Evolutionary conservation across 192 early-diverging fungal genomes (phyloP), one percentile per base, ranked within the genome.

Genomic region (Backusella parvicylindrica): DNA sequence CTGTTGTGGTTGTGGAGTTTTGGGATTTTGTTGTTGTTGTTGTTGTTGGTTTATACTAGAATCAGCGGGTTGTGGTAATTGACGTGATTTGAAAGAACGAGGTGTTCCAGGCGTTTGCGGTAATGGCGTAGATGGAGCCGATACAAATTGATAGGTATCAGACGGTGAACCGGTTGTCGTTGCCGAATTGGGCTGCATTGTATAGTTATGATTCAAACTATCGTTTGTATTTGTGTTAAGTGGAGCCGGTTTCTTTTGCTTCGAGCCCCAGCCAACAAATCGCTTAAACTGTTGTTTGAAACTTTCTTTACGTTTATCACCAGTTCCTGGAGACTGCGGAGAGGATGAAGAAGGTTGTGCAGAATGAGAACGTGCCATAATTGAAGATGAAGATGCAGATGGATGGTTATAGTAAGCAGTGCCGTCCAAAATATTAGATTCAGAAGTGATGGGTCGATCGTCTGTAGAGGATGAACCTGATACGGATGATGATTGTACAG

Each of bases 261-360:
- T 72, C 1, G 71, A 64, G 2, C 72, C 72, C 72, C 72, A 73
- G 12, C 72, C 72, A 28, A 73, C 72, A 38, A 73, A 63, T 32
- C 72, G 18, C 37, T 73, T 73, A 6, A 73, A 26, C 28, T 73
- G 72, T 32, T 73, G 72, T 31, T 73, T 73, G 32, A 73, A 65
- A 30, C 26, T 64, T 18, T 63, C 60, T 40, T 73, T 63, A 30
- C 40, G 64, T 30, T 65, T 73, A 18, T 63, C 56, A 18, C 30
- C 21, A 30, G 41, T 18, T n/a, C 21, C 23, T 47, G 40, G 31
- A 1, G 70, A 30, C 8, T 36, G 36, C 11, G 68, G 38, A 18
- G 15, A 12, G 3, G 16, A 21, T 43, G 68, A 28, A 21, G 68
- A 70, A 7, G 40, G 68, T 35, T 72, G 70, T 38, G 13, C n/a